Conservation (phyloP, 176 grass and related monocot species). For the Zea mays region DNA sequence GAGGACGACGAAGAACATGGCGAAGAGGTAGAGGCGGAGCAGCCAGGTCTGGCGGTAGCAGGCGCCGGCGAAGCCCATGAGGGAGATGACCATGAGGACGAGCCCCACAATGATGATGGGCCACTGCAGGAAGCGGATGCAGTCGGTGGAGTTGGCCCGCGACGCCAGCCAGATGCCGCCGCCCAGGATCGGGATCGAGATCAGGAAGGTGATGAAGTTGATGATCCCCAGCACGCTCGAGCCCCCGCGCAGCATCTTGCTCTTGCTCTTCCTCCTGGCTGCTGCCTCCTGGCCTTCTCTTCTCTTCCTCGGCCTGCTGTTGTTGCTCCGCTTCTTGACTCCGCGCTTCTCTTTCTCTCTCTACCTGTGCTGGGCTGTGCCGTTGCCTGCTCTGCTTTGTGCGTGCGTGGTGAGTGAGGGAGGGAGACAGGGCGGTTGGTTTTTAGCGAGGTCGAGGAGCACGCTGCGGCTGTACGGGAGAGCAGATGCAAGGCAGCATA, state of each 20-base stretch:
- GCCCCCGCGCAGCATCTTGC: constrained; percentile 65
- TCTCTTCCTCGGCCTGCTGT: not conserved
- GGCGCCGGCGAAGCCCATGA: constrained; percentile 76
- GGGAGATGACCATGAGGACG: constrained; percentile 75
- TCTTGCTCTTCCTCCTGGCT: not conserved
- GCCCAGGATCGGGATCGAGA: constrained; percentile 80
- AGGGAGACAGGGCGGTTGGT: not conserved
- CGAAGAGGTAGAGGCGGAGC: constrained; percentile 90
- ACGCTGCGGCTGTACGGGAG: not conserved
- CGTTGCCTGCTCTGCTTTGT: not conserved
- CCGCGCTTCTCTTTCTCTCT: not conserved
- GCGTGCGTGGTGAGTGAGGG: not conserved
- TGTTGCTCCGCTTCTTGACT: not conserved
- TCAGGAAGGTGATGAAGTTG: constrained; percentile 88
- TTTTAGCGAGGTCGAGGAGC: not conserved
- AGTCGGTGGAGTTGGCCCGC: constrained; percentile 74
- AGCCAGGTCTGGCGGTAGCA: constrained; percentile 94
- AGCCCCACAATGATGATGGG: constrained; percentile 84
- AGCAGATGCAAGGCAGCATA: not conserved
- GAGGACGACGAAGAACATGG: constrained; percentile 92
- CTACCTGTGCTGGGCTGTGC: not conserved
- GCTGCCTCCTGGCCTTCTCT: not conserved
- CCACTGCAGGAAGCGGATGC: constrained; percentile 98
- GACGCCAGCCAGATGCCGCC: constrained; percentile 89
- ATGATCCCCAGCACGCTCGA: constrained; percentile 61